Evolutionary conservation across 306 rosid species (phyloP).

Genomic region (Aeschynomene evenia): DNA sequence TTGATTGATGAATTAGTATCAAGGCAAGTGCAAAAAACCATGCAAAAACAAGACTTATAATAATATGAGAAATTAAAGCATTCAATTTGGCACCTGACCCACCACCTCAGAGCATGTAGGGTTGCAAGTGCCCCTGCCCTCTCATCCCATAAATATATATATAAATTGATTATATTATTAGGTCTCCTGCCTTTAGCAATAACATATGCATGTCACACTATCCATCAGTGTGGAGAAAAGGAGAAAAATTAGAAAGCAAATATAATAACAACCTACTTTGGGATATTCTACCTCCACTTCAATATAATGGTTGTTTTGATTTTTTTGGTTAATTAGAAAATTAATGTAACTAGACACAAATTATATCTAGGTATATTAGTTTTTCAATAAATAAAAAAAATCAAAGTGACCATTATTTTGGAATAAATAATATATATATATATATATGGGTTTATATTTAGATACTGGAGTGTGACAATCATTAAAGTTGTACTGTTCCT

Average conservation of each 20-base stretch:
- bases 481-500: background rate
- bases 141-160: background rate
- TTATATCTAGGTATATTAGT: too few relatives aligned
- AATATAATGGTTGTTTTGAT: too few relatives aligned
- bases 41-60: too few relatives aligned
- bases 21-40: conserved; percentile 15
- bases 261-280: conserved; percentile 12
- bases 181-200: conserved; percentile 25
- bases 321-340: too few relatives aligned
- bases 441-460: too few relatives aligned
- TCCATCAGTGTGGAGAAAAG: background rate
- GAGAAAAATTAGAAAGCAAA: conserved; percentile 1
- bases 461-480: conserved; percentile 18
- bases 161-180: conserved; percentile 8
- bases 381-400: too few relatives aligned
- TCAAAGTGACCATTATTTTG: too few relatives aligned
- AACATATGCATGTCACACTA: conserved; percentile 18
- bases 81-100: conserved; percentile 30
- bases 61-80: background rate
- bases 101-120: conserved; percentile 27
- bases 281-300: too few relatives aligned
- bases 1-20: conserved; percentile 25
- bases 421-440: too few relatives aligned
- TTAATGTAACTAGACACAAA: too few relatives aligned
- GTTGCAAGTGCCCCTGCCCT: background rate